These are phyloP conservation scores for Talaromyces borbonicus DNA, from an alignment of 495 filamentous ascomycete genomes.

Conservation along the genomic window DNA sequence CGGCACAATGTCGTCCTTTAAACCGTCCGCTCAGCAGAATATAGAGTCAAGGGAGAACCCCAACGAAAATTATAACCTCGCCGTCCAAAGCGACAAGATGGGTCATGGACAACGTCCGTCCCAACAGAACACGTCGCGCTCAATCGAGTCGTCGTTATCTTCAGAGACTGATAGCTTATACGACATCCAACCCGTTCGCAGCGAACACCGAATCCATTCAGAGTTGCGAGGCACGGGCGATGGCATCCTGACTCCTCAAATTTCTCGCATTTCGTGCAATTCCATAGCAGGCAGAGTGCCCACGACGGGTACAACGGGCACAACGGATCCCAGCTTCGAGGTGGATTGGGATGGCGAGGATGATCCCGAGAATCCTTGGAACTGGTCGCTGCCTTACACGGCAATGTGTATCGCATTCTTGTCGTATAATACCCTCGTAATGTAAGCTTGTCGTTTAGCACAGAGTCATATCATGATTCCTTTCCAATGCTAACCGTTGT, in stretches of 20 bases:
- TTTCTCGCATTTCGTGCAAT: slow-evolving; percentile 16
- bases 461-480: neutral
- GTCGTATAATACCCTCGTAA: slow-evolving; percentile 61
- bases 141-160: neutral
- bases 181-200: slow-evolving; percentile 5
- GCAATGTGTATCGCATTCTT: slow-evolving; percentile 51
- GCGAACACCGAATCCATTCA: slow-evolving; percentile 1
- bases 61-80: too few relatives aligned
- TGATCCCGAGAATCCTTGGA: slow-evolving; percentile 62
- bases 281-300: slow-evolving; percentile 32
- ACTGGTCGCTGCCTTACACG: slow-evolving; percentile 65
- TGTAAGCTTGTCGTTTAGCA: slow-evolving; percentile 28
- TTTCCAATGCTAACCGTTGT: neutral
- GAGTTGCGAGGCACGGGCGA: slow-evolving; percentile 3
- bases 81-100: neutral
- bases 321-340: slow-evolving; percentile 59
- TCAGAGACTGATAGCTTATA: slow-evolving; percentile 1
- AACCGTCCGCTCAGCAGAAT: too few relatives aligned
- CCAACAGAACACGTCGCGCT: neutral
- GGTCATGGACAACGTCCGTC: neutral
- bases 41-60: too few relatives aligned
- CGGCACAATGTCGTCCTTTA: too few relatives aligned
- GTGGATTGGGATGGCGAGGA: slow-evolving; percentile 56
- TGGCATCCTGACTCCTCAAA: slow-evolving; percentile 15
- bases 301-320: slow-evolving; percentile 48